Base-by-base conservation (phyloP, 805 yeast genomes). In the Clavispora asparagi region DNA sequence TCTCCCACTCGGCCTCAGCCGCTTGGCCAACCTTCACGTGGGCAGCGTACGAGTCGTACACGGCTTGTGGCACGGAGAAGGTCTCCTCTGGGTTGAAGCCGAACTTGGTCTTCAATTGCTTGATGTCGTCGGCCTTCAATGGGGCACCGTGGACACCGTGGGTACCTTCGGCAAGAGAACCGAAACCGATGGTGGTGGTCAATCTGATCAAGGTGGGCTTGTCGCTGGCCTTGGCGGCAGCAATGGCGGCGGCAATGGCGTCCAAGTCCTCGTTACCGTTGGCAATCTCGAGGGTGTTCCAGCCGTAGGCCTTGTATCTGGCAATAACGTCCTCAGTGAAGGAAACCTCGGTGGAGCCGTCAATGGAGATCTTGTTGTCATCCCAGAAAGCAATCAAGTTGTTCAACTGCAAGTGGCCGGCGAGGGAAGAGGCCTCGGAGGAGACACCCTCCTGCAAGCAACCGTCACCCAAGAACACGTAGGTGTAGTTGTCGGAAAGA, bases 371-470 rank as follows among this genome's bases (percentile, higher is more conserved):
- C 67, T 83, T 84, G 84, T 92, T 92, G 77, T 90, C 96, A 68
- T 92, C 99, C 82, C 91, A 92, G 74, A 92, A 82, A 51, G 92
- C 90, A 70, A 92, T 89, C 76, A 92, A 81, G 77, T 91, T 91
- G 68, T 87, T 87, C 68, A 92, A 82, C 77, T 89, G 79, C 70
- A 92, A 78, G 74, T 92, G 99, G 63, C 99, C 99, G 54, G 99
- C 99, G 51, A 91, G 73, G 32, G 99, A 92, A 58, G 81, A 79
- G 47, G 97, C 94, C 78, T 92, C 99, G 49, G 94, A 81, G 51
- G 97, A 79, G 53, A 92, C 89, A 81, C 99, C 99, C 78, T 92
- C 99, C 90, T 85, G 85, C 77, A 92, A 78, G 77, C 99, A 92
- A 61, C 98, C 99, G 61, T 92, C 99, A 75, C 99, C 99, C 51